Conservation (phyloP, 192 early-diverging fungal species). For the Coemansia guatemalensis region DNA sequence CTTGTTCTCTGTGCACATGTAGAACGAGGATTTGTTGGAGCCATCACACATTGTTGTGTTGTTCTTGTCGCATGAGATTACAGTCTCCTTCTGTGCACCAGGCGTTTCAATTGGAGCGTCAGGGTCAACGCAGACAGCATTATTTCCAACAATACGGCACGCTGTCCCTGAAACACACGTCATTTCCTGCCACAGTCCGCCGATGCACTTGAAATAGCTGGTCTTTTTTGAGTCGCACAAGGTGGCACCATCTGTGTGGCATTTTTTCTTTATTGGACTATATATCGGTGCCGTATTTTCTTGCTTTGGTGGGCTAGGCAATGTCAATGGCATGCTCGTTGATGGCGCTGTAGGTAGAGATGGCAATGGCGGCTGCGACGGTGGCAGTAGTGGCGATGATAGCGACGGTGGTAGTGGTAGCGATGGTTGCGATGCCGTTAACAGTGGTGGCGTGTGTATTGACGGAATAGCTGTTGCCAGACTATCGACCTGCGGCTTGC, state of each 20-base stretch:
- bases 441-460: not conserved
- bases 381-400: not conserved
- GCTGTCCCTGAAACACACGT: slow-evolving; percentile 25
- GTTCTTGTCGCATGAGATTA: slow-evolving; percentile 21
- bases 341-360: not conserved
- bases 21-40: slow-evolving; percentile 23
- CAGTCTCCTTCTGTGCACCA: not conserved
- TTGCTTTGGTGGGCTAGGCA: too few relatives aligned
- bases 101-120: slow-evolving; percentile 13
- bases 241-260: slow-evolving; percentile 20
- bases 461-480: too few relatives aligned
- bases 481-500: not conserved
- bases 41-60: slow-evolving; percentile 45
- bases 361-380: not conserved
- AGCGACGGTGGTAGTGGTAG: not conserved
- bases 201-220: slow-evolving; percentile 32
- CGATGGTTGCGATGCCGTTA: not conserved
- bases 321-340: not conserved
- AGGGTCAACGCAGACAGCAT: slow-evolving; percentile 37
- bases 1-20: slow-evolving; percentile 26
- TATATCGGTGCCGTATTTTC: too few relatives aligned
- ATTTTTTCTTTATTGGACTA: not conserved
- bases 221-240: slow-evolving; percentile 28
- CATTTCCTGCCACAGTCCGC: slow-evolving; percentile 28
- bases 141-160: slow-evolving; percentile 31